A percentile compares a stretch with the other conserved stretches of the same genome.
These are phyloP conservation scores for Citrus sinensis DNA, from an alignment of 345 rosid species.

Conservation along the genomic window DVS_A1.0 CM039162.1:6486501-6487000, in stretches of 20 bases:
- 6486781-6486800: too few species aligned
- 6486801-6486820: neutral
- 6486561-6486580: conserved; percentile 20
- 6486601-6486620: conserved; percentile 10
- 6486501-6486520: conserved; percentile 12
- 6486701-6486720: neutral
- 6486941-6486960: neutral
- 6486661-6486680: neutral
- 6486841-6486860: neutral
- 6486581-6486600: conserved; percentile 24
- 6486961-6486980: neutral
- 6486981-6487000: neutral
- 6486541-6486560: conserved; percentile 14
- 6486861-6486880: neutral
- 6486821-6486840: too few species aligned
- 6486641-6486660: neutral
- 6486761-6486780: neutral
- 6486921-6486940: neutral
- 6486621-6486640: neutral
- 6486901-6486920: neutral
- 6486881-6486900: neutral
- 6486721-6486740: neutral
- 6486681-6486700: conserved; percentile 2
- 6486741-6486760: neutral
- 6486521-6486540: conserved; percentile 5